Percentiles rank a stretch among this genome's conserved stretches.
Conservation (phyloP, 352 stramenopile genomes). For the Pythium biforme region DNA sequence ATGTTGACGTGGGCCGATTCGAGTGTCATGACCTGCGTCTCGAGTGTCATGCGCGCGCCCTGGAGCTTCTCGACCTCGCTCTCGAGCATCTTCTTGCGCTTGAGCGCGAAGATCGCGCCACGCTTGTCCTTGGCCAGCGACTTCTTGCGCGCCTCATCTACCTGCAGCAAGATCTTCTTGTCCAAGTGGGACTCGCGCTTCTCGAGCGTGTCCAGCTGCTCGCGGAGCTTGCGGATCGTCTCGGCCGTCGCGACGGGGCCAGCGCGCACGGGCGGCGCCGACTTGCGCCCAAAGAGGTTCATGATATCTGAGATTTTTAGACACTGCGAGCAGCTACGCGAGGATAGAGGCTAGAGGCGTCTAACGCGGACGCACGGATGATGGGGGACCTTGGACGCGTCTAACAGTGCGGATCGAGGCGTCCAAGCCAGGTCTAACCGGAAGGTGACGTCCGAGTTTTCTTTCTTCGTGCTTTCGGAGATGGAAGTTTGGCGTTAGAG, state of each 20-base stretch:
- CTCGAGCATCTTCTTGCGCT: slow-evolving; percentile 99
- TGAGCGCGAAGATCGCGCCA: slow-evolving; percentile 96
- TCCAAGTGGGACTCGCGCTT: slow-evolving; percentile 96
- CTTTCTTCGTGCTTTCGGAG: not conserved
- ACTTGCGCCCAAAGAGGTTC: slow-evolving; percentile 88
- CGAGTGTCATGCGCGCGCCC: slow-evolving; percentile 95
- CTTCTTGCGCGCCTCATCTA: slow-evolving; percentile 95
- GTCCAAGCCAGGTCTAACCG: too few relatives aligned
- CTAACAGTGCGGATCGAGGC: not conserved
- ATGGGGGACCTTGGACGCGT: not conserved
- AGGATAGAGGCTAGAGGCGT: not conserved
- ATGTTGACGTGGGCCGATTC: slow-evolving; percentile 94
- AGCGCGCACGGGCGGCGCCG: slow-evolving; percentile 47
- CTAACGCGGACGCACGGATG: not conserved
- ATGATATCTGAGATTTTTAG: slow-evolving; percentile 36
- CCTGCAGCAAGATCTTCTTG: slow-evolving; percentile 94
- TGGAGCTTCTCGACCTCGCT: slow-evolving; percentile 98
- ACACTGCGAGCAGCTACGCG: not conserved
- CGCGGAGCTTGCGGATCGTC: slow-evolving; percentile 89
- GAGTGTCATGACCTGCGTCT: slow-evolving; percentile 91
- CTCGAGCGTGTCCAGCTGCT: slow-evolving; percentile 90
- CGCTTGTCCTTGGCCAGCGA: slow-evolving; percentile 97
- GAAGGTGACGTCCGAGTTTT: not conserved
- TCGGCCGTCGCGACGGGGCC: slow-evolving; percentile 72
- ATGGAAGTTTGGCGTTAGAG: not conserved